phyloP scores from a whole-genome alignment of 257 asterid genomes.

The Nicotiana undulata region DNA sequence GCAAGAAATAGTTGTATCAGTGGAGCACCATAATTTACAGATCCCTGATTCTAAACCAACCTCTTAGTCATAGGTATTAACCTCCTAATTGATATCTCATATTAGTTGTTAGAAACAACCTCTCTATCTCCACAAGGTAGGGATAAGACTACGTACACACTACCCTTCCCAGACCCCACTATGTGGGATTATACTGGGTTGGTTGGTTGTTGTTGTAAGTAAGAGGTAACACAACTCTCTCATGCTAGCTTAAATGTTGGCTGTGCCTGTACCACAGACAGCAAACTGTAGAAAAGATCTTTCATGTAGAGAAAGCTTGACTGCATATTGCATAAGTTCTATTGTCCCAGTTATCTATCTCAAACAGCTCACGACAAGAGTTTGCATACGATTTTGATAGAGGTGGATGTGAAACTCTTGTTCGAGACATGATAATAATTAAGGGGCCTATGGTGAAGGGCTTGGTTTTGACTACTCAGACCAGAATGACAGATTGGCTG shows the following conservation, averaged over 20 bases:
- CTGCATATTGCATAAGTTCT: not conserved
- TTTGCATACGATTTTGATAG: not conserved
- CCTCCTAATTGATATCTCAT: not conserved
- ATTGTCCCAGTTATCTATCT: not conserved
- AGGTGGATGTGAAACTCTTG: not conserved
- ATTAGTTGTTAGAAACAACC: not conserved
- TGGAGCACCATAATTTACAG: not conserved
- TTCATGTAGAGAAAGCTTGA: not conserved
- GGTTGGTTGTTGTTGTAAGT: not conserved
- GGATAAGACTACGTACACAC: too few relatives aligned
- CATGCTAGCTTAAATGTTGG: not conserved
- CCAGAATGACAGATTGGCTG: not conserved
- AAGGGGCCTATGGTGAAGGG: not conserved
- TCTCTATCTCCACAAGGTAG: too few relatives aligned
- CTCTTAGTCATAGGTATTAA: not conserved
- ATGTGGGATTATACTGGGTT: too few relatives aligned
- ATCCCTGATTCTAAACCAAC: not conserved
- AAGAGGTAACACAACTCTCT: not conserved
- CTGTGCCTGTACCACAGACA: not conserved
- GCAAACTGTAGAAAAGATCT: not conserved
- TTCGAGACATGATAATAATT: not conserved
- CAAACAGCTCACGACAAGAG: not conserved
- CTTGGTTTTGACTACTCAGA: not conserved
- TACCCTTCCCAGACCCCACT: too few relatives aligned
- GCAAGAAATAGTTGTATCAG: constrained; percentile 4